phyloP scores from a whole-genome alignment of 2,329 filamentous ascomycete species.

The Colletotrichum somersetense region DNA sequence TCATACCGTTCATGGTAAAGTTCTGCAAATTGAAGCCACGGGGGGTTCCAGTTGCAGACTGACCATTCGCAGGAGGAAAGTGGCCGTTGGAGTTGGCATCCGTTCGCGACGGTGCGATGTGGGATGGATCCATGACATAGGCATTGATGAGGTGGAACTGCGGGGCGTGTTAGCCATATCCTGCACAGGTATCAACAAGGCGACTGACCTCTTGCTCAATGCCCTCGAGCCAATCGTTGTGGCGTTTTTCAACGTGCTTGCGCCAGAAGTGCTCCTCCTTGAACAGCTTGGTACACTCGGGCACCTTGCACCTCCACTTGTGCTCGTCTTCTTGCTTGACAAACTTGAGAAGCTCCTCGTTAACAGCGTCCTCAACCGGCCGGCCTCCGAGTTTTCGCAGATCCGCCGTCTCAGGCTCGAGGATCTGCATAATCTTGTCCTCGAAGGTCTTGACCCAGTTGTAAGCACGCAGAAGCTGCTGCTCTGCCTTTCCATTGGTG shows the following conservation, averaged over 20 bases:
- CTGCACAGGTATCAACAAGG: constrained; percentile 1
- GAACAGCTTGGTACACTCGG: constrained; percentile 96
- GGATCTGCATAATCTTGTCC: constrained; percentile 92
- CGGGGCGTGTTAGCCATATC: constrained; percentile 49
- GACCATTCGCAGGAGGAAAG: constrained; percentile 84
- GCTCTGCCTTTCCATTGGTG: constrained; percentile 81
- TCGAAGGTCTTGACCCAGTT: constrained; percentile 99
- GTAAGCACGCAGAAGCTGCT: constrained; percentile 93
- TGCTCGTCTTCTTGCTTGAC: constrained; percentile 98
- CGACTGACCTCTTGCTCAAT: constrained; percentile 84
- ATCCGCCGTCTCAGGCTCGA: constrained; percentile 90
- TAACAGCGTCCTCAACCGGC: constrained; percentile 84
- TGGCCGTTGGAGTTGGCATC: constrained; percentile 97
- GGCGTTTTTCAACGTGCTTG: constrained; percentile 97
- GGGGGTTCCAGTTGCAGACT: constrained; percentile 84
- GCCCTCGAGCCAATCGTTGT: constrained; percentile 85
- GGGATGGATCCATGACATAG: constrained; percentile 93
- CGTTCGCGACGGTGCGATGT: constrained; percentile 92
- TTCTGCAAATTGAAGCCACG: constrained; percentile 90
- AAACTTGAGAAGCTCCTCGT: constrained; percentile 86
- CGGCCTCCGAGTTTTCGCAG: constrained; percentile 92
- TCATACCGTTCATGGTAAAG: constrained; percentile 71
- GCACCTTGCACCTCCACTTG: constrained; percentile 96
- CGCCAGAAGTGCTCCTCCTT: constrained; percentile 98
- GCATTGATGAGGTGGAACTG: constrained; percentile 92